Conservation (phyloP, 202 grass and related monocot species). For the Eragrostis tef region DNA sequence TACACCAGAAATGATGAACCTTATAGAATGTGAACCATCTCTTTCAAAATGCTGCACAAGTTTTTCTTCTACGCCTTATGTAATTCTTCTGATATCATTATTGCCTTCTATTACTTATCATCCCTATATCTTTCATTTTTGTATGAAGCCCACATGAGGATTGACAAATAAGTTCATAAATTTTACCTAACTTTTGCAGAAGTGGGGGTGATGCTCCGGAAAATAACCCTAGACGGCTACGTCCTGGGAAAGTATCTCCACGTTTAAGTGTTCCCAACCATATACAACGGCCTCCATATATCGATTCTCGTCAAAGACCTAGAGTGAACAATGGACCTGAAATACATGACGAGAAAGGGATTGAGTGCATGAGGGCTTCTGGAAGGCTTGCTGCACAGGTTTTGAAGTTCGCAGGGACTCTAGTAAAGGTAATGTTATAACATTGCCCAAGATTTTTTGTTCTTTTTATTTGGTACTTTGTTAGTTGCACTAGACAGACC, state of each 20-base stretch:
- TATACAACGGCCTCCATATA: constrained; percentile 82
- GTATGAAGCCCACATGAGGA: constrained; percentile 5
- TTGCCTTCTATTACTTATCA: not conserved
- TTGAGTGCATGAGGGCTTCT: constrained; percentile 88
- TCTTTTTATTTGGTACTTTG: not conserved
- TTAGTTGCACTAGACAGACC: constrained; percentile 30
- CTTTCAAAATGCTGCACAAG: not conserved
- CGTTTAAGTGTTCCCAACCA: constrained; percentile 76
- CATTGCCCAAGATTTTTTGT: constrained; percentile 21
- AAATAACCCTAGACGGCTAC: constrained; percentile 67
- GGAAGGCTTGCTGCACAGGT: constrained; percentile 92
- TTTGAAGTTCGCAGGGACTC: constrained; percentile 79
- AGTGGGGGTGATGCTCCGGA: constrained; percentile 54
- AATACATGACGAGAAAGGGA: constrained; percentile 87
- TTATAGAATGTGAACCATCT: not conserved
- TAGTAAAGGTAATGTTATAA: constrained; percentile 77
- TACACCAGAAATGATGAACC: not conserved
- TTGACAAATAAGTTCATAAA: constrained; percentile 20
- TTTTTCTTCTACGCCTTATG: not conserved
- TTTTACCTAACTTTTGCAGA: constrained; percentile 49
- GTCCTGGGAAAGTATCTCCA: constrained; percentile 86
- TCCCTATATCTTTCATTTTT: not conserved
- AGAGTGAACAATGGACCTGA: constrained; percentile 66
- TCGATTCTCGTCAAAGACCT: constrained; percentile 62
- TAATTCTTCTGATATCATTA: constrained; percentile 6